Evolutionary conservation across 2,329 filamentous ascomycete genomes (phyloP).

Genomic region (Albifimbria verrucaria): DNA sequence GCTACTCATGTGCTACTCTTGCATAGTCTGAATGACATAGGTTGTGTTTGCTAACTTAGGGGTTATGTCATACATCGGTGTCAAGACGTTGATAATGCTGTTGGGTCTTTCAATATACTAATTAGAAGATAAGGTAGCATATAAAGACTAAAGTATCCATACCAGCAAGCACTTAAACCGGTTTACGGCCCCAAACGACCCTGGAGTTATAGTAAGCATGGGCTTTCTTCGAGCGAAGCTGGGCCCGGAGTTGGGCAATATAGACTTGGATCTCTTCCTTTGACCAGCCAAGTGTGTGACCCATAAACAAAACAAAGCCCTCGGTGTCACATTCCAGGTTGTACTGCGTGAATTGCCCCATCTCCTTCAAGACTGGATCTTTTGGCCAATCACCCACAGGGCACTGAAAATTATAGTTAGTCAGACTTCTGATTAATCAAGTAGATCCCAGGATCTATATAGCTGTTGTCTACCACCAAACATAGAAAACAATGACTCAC

Average conservation of each 20-base stretch:
- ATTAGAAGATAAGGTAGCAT: too few relatives aligned
- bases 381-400: not conserved
- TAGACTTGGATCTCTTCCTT: not conserved
- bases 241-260: not conserved
- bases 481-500: too few relatives aligned
- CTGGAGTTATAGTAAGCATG: not conserved
- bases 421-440: not conserved
- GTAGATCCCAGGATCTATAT: not conserved
- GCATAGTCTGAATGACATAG: too few relatives aligned
- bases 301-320: not conserved
- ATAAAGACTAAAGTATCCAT: too few relatives aligned
- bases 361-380: not conserved
- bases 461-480: too few relatives aligned
- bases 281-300: not conserved
- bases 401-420: not conserved
- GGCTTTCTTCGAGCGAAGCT: not conserved
- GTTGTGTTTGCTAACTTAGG: too few relatives aligned
- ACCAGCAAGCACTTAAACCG: too few relatives aligned
- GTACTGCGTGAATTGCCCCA: not conserved
- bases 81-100: too few relatives aligned
- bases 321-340: not conserved
- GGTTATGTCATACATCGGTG: too few relatives aligned
- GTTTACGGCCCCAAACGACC: not conserved
- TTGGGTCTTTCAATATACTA: too few relatives aligned
- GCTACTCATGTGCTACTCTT: too few relatives aligned